phyloP scores from a whole-genome alignment of 2,329 filamentous ascomycete genomes.

The Hymenoscyphus linearis region DNA sequence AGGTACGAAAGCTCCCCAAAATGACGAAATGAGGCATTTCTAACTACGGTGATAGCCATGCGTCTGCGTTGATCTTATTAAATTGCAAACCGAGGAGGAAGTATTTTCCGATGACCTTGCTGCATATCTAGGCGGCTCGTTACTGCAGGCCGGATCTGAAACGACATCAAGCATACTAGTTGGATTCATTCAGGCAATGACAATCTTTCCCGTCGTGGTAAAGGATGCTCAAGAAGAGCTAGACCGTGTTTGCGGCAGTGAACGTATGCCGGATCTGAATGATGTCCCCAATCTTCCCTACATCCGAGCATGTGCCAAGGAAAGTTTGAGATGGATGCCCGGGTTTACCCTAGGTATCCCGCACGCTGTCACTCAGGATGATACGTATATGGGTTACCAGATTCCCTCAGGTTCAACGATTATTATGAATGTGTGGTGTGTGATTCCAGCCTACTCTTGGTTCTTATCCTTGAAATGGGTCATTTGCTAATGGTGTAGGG shows the following conservation, averaged over 20 bases:
- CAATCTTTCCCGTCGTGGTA: conserved; percentile 36
- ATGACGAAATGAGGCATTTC: too few species aligned
- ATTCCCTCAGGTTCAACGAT: too few species aligned
- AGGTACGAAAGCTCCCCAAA: too few species aligned
- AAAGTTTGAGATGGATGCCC: conserved; percentile 34
- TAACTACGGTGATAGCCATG: too few species aligned
- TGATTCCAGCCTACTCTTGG: too few species aligned
- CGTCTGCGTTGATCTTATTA: conserved; percentile 9
- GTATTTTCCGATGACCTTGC: conserved; percentile 22
- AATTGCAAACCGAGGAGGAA: conserved; percentile 17
- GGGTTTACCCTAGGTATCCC: too few species aligned
- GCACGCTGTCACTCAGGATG: too few species aligned
- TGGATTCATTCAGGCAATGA: conserved; percentile 35
- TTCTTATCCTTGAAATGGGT: too few species aligned
- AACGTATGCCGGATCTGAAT: conserved; percentile 40
- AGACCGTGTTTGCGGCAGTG: conserved; percentile 2
- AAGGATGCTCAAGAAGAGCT: conserved; percentile 35
- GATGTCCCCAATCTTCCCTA: conserved; percentile 40
- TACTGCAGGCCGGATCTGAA: conserved; percentile 36
- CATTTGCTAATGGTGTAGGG: too few species aligned
- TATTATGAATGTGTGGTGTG: too few species aligned
- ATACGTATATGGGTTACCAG: too few species aligned
- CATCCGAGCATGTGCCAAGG: conserved; percentile 40
- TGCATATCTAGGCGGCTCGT: conserved; percentile 28
- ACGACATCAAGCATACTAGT: conserved; percentile 34